Percentiles rank a stretch among this genome's conserved stretches.
phyloP scores from a whole-genome alignment of 495 filamentous ascomycete genomes.

The Pyrenula massariospora region DNA sequence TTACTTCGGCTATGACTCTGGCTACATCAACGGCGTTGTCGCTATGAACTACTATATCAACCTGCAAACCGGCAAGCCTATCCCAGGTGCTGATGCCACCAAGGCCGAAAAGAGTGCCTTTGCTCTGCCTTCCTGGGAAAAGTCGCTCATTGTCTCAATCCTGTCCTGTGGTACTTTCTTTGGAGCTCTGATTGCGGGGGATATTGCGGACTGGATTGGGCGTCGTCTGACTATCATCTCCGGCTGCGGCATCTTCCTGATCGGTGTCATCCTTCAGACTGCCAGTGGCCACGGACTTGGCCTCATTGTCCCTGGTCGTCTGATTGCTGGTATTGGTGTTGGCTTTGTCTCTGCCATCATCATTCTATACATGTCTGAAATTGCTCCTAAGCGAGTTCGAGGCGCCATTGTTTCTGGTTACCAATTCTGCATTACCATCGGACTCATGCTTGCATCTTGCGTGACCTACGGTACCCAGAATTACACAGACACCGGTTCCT shows the following conservation, averaged over 20 bases:
- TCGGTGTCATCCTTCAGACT: slow-evolving; percentile 54
- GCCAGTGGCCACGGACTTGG: slow-evolving; percentile 27
- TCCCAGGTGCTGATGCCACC: slow-evolving; percentile 12
- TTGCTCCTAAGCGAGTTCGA: slow-evolving; percentile 49
- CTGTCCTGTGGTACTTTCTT: slow-evolving; percentile 69
- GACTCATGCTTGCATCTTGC: slow-evolving; percentile 60
- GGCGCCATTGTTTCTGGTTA: slow-evolving; percentile 59
- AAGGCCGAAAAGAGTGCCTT: slow-evolving; percentile 19
- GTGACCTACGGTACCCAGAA: slow-evolving; percentile 58
- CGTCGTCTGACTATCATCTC: slow-evolving; percentile 56
- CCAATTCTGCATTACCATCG: slow-evolving; percentile 63
- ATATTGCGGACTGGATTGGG: slow-evolving; percentile 56
- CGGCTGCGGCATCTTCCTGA: slow-evolving; percentile 51
- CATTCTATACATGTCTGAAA: slow-evolving; percentile 65
- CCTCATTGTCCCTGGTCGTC: slow-evolving; percentile 56
- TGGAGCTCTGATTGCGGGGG: slow-evolving; percentile 58
- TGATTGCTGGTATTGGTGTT: slow-evolving; percentile 62
- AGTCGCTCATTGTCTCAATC: slow-evolving; percentile 61
- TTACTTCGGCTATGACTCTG: slow-evolving; percentile 44
- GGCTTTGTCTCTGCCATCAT: slow-evolving; percentile 66
- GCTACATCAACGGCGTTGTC: slow-evolving; percentile 42
- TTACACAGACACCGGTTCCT: slow-evolving; percentile 49
- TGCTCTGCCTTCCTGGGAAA: slow-evolving; percentile 32
- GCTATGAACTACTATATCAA: slow-evolving; percentile 40
- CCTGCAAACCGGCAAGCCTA: slow-evolving; percentile 22